Percentiles rank a stretch among this genome's conserved stretches.
phyloP scores from a whole-genome alignment of 331 rosid genomes.

The Phaseolus coccineus region DNA sequence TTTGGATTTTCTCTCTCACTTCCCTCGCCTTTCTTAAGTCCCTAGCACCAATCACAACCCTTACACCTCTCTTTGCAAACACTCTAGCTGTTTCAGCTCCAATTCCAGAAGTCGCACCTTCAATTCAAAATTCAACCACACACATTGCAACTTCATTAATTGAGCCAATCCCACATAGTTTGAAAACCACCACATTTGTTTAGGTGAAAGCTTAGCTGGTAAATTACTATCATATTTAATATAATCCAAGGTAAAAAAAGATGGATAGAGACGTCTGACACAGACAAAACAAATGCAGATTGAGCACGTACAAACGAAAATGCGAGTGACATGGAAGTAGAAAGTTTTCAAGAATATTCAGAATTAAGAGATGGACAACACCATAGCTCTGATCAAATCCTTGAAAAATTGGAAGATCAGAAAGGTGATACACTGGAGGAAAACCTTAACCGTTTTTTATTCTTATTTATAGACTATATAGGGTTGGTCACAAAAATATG shows the following conservation, averaged over 20 bases:
- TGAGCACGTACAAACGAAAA: not conserved
- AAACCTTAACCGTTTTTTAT: not conserved
- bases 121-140: constrained; percentile 22
- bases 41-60: constrained; percentile 86
- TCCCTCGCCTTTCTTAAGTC: constrained; percentile 70
- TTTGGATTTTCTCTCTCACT: constrained; percentile 65
- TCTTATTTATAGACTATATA: not conserved
- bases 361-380: not conserved
- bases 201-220: not conserved
- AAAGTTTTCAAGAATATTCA: not conserved
- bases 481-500: not conserved
- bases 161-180: not conserved
- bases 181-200: not conserved
- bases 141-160: not conserved
- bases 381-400: constrained; percentile 7
- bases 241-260: not conserved
- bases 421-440: not conserved
- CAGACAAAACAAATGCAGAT: not conserved
- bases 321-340: not conserved
- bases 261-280: not conserved
- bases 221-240: constrained; percentile 3
- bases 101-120: constrained; percentile 92
- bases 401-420: not conserved
- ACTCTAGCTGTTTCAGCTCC: constrained; percentile 98
- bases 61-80: constrained; percentile 94